Evolutionary conservation across 495 filamentous ascomycete species (phyloP), one percentile per base, ranked within the genome.

Genomic region (Hypoxylon perforatum): DNA sequence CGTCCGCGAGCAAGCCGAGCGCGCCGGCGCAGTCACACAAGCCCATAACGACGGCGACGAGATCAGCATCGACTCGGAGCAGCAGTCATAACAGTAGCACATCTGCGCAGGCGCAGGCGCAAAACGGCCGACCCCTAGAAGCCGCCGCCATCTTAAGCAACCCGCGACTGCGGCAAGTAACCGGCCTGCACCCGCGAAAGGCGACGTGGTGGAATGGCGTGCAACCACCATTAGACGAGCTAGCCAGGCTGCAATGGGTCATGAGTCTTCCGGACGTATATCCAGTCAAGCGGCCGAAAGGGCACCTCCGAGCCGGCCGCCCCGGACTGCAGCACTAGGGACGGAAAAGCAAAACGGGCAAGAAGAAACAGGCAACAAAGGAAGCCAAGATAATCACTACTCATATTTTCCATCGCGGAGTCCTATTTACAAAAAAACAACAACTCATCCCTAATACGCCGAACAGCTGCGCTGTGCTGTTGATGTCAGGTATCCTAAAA

Each of bases 121-220:
- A 54, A 7, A n/a, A 9, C 23, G 47, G 47, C 10, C 65, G 42
- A 19, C 47, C 57, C 18, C 54, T 67, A 22, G 65, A 67, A 35
- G 53, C 58, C 3, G 65, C 65, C 4, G 51, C 57, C 7, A 66
- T 72, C 38, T 39, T 72, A 4, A 62, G 10, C 5, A 30, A 65
- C 4, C 61, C 65, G 10, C 65, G 66, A n/a, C 23, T 72, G 17
- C 70, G 60, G 2, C 65, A 70, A 39, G 65, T 63, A 9, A 72
- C 70, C 4, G 70, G 70, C 7, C 8, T 72, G n/a, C 58, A 59
- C 11, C 65, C 70, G 4, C 60, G 55, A 5, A 64, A 57, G 18
- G 7, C 47, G 0, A 15, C 42, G 14, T 52, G 65, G 60, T 60
- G 41, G 60, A 55, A 39, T 5, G 60, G 55, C 7, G 18, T 61